Conservation (phyloP, 2,329 filamentous ascomycete genomes). For the Neocucurbitaria cava region DNA sequence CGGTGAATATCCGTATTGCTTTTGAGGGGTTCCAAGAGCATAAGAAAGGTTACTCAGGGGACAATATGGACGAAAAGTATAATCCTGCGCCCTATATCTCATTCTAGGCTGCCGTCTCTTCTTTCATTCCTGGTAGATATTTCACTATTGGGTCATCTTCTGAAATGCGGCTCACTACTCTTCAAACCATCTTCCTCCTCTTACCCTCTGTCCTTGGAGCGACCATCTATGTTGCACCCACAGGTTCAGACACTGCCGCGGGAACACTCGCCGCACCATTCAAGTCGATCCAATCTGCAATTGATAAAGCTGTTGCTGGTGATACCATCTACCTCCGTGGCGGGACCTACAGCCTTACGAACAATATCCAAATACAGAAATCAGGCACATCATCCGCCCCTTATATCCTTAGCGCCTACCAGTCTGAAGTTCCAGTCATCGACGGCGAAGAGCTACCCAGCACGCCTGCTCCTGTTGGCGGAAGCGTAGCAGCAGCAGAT, state of each 20-base stretch:
- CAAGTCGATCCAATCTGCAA: constrained; percentile 57
- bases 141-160: not conserved
- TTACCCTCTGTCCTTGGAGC: constrained; percentile 19
- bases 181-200: constrained; percentile 16
- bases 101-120: not conserved
- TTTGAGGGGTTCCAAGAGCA: not conserved
- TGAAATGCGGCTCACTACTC: constrained; percentile 14
- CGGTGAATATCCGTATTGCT: not conserved
- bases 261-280: constrained; percentile 53
- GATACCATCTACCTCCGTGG: constrained; percentile 56
- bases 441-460: constrained; percentile 53
- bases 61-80: not conserved
- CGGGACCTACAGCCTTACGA: constrained; percentile 55
- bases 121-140: not conserved
- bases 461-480: constrained; percentile 53
- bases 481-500: constrained; percentile 50
- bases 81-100: not conserved
- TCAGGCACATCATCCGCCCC: constrained; percentile 50
- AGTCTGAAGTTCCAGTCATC: constrained; percentile 54
- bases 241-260: constrained; percentile 48
- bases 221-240: constrained; percentile 58
- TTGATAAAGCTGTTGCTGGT: constrained; percentile 55
- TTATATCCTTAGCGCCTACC: constrained; percentile 54
- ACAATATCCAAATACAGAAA: constrained; percentile 57
- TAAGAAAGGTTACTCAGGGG: not conserved